Conservation (phyloP, 2,329 filamentous ascomycete species). For the Fusarium redolens region DNA sequence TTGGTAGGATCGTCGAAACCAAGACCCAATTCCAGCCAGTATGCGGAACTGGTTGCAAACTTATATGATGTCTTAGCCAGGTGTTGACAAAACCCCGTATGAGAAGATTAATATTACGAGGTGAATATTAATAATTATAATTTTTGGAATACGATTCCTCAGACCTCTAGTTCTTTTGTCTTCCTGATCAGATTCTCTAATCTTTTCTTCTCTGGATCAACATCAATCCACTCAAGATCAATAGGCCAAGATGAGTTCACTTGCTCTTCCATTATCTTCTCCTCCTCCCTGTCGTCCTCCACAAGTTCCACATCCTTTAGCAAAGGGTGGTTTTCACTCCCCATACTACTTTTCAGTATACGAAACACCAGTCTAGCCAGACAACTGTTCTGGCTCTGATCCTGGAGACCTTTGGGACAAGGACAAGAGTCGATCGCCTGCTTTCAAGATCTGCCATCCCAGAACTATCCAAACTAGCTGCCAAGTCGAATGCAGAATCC, state of each 20-base stretch:
- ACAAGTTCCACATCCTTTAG: rapidly evolving
- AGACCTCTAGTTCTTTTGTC: background rate
- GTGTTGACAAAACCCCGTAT: too few relatives aligned
- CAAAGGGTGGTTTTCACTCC: rapidly evolving
- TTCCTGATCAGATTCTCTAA: background rate
- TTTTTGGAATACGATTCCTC: background rate
- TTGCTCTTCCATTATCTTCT: background rate
- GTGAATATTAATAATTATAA: too few relatives aligned
- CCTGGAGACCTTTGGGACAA: background rate
- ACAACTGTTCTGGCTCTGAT: background rate
- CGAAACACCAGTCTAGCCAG: background rate
- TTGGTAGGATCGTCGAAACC: too few relatives aligned
- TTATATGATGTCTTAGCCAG: too few relatives aligned
- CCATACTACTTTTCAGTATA: background rate
- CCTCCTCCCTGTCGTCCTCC: background rate
- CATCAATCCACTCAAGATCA: background rate
- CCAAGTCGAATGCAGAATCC: background rate
- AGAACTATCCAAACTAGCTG: background rate
- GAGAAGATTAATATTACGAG: background rate
- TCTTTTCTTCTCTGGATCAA: background rate
- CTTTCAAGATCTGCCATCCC: background rate
- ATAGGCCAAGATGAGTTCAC: background rate
- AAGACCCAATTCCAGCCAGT: too few relatives aligned
- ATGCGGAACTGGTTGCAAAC: background rate
- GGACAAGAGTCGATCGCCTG: rapidly evolving